Base-by-base conservation (phyloP, 2,329 filamentous ascomycete genomes). In the Neopestalotiopsis sp. region DNA sequence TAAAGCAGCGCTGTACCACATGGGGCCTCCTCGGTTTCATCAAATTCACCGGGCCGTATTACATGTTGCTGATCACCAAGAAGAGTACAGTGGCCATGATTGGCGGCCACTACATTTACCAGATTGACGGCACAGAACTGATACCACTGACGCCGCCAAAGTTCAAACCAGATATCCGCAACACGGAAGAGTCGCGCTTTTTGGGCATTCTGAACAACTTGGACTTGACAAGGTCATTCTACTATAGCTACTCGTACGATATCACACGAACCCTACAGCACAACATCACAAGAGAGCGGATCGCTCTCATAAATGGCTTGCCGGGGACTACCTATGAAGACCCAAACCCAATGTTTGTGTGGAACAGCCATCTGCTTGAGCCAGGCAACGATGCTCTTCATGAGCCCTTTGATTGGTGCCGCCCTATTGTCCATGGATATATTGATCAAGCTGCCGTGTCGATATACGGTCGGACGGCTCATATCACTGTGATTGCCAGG, bases 241-340 rank as follows among this genome's bases (percentile, higher is more conserved):
- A 99, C 81, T 99, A 98, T 83, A 98, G 95, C 82, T 98, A 98
- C 79, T 97, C 95, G 0, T 99, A 99, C 82, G 94, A 99, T 78
- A 92, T 98, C 73, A 99, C 96, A 0, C 89, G 91, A 67, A 97
- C 94, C 1, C 84, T 99, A 61, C 96, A 99, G 79, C 90, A 95
- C 76, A 99, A 99, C 76, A 94, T 99, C 70, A 91, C 91, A 24
- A 88, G 90, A 40, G 94, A 98, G 80, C 88, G 96, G 53, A 86
- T 88, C 63, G 90, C 91, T 2, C 81, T 97, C 64, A 87, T 89
- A 38, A 85, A 90, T 70, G 93, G 92, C 1, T 81, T 86, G 13
- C 83, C 88, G 1, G 87, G 88, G 34, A 85, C 87, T 6, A 84
- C 86, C 56, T 84, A 87, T 34, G 87, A 88, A 40, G 89, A 94